Evolutionary conservation across 257 asterid species (phyloP).

Genomic region (Ehretia macrophylla): DNA sequence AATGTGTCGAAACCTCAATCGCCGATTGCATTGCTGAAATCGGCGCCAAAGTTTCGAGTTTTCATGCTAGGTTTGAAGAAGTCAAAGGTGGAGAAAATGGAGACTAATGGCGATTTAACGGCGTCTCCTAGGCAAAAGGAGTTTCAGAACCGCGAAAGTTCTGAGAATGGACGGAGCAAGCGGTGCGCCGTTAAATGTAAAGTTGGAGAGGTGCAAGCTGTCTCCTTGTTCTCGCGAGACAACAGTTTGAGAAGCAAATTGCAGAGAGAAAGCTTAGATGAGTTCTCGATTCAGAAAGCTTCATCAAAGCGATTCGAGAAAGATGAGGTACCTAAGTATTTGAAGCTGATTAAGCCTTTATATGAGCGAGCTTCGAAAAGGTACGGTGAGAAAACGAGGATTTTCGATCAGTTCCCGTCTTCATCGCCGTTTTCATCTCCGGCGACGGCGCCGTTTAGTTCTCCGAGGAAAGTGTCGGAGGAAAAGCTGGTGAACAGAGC

Average conservation of each 20-base stretch:
- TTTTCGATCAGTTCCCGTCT: constrained; percentile 20
- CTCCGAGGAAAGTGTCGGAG: constrained; percentile 41
- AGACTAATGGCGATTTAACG: constrained; percentile 4
- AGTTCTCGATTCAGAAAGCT: constrained; percentile 13
- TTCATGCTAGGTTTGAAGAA: constrained; percentile 51
- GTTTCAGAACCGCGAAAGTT: constrained; percentile 11
- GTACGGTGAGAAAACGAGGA: constrained; percentile 27
- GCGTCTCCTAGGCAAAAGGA: constrained; percentile 13
- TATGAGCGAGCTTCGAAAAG: constrained; percentile 45
- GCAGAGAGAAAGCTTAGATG: constrained; percentile 31
- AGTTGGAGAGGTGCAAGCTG: constrained; percentile 23
- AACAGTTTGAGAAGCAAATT: constrained; percentile 50
- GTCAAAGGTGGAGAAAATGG: constrained; percentile 35
- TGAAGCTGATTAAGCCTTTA: constrained; percentile 59
- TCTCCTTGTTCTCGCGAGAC: constrained; percentile 33
- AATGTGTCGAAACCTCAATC: constrained; percentile 33
- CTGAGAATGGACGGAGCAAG: constrained; percentile 24
- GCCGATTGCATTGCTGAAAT: constrained; percentile 47
- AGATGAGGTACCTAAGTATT: constrained; percentile 41
- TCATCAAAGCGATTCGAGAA: constrained; percentile 23
- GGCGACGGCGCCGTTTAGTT: constrained; percentile 22
- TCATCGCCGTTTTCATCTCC: constrained; percentile 47
- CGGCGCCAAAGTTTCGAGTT: constrained; percentile 55
- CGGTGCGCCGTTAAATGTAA: constrained; percentile 30
- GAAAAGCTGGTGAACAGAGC: constrained; percentile 34